phyloP scores from a whole-genome alignment of 2,329 filamentous ascomycete species.

The Neoarthrinium moseri region DNA sequence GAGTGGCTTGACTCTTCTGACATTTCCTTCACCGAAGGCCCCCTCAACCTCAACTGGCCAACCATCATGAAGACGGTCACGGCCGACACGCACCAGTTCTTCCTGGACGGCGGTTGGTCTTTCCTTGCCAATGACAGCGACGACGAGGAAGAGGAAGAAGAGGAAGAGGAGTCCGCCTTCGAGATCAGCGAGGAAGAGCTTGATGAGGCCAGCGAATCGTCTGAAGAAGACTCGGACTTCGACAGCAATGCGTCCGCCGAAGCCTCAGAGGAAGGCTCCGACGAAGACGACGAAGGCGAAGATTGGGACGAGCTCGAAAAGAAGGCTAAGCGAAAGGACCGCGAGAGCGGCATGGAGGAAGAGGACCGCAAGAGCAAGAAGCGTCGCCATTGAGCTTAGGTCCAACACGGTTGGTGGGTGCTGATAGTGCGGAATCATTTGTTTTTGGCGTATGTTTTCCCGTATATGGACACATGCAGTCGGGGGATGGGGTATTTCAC shows the following conservation, averaged over 20 bases:
- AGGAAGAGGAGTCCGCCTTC: constrained; percentile 89
- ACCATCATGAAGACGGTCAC: constrained; percentile 99
- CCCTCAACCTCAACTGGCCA: constrained; percentile 96
- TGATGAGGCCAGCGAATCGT: constrained; percentile 73
- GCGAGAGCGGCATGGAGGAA: constrained; percentile 67
- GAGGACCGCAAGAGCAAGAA: constrained; percentile 70
- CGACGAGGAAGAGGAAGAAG: constrained; percentile 76
- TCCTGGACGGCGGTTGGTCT: constrained; percentile 90
- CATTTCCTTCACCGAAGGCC: constrained; percentile 90
- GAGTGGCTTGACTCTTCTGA: constrained; percentile 97
- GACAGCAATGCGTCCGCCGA: constrained; percentile 85
- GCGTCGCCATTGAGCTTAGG: too few relatives aligned
- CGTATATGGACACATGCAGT: too few relatives aligned
- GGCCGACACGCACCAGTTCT: constrained; percentile 91
- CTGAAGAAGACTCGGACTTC: constrained; percentile 86
- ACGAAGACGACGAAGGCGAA: constrained; percentile 72
- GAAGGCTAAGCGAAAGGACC: constrained; percentile 84
- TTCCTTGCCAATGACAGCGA: constrained; percentile 89
- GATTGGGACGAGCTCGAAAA: constrained; percentile 94
- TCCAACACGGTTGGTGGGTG: too few relatives aligned
- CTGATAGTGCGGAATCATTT: too few relatives aligned
- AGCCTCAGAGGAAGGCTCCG: constrained; percentile 72
- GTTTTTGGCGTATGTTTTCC: too few relatives aligned
- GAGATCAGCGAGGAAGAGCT: constrained; percentile 87
- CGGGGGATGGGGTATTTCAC: too few relatives aligned